A percentile compares a stretch with the other conserved stretches of the same genome.
These are phyloP conservation scores for Oenanthe javanica DNA, from an alignment of 140 eudicot genomes.

Conservation along the genomic window DNA sequence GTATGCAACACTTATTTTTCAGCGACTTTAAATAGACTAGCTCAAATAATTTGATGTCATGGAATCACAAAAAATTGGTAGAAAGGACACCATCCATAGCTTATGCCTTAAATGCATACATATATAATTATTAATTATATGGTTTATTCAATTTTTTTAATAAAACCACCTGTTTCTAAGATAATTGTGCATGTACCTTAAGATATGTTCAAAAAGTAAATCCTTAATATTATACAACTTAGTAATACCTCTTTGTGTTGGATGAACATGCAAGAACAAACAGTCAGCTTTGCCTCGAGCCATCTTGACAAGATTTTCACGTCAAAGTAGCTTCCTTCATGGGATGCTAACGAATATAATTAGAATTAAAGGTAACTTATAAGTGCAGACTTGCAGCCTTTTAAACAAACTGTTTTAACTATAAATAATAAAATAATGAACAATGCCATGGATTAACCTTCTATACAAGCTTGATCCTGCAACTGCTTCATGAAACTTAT, in stretches of 20 bases:
- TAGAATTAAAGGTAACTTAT: background rate
- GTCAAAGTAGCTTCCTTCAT: constrained; percentile 9
- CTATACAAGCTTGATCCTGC: background rate
- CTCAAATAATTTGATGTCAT: background rate
- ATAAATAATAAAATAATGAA: background rate
- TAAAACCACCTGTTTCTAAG: background rate
- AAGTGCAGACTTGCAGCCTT: background rate
- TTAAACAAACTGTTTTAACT: background rate
- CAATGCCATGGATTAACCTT: constrained; percentile 4
- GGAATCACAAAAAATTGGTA: background rate
- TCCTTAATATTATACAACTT: background rate
- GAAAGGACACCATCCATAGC: background rate
- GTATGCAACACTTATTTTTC: background rate
- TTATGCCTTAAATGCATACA: background rate
- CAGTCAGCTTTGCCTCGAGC: constrained; percentile 9
- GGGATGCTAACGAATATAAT: background rate
- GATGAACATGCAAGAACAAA: constrained; percentile 4
- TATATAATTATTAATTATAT: background rate
- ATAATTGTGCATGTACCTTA: background rate
- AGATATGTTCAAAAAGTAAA: background rate
- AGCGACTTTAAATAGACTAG: background rate
- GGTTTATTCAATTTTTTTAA: background rate
- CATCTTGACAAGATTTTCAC: constrained; percentile 8
- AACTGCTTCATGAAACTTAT: constrained; percentile 1
- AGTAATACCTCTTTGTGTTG: constrained; percentile 1